These are phyloP conservation scores for Earliella scabrosa DNA, from an alignment of 1,284 basidiomycete genomes.

Conservation along the genomic window DNA sequence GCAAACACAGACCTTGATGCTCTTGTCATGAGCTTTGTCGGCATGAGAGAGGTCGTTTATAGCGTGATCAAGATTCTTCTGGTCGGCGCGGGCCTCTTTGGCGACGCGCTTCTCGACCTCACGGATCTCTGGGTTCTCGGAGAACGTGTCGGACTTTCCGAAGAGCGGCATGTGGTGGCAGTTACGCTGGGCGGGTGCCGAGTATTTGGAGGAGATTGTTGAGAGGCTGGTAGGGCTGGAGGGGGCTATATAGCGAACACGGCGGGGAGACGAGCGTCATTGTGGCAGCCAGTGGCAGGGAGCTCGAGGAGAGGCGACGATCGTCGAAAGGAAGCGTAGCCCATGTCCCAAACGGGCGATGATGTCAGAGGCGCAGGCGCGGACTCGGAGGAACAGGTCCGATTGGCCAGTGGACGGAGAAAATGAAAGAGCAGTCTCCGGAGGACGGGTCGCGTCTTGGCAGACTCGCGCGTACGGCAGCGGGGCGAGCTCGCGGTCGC, in stretches of 20 bases:
- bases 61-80: slow-evolving; percentile 46
- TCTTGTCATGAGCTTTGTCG: slow-evolving; percentile 51
- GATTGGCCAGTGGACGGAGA: neutral
- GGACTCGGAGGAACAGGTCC: no score
- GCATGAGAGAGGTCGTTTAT: slow-evolving; percentile 50
- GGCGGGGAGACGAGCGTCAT: neutral
- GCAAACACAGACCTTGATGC: slow-evolving; percentile 46
- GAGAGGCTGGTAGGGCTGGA: neutral
- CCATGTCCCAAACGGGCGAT: neutral
- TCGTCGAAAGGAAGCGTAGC: neutral
- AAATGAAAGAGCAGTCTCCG: neutral
- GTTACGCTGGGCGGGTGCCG: neutral
- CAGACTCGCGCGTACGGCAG: no score
- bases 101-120: slow-evolving; percentile 50
- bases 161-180: slow-evolving; percentile 29
- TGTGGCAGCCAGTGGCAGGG: neutral
- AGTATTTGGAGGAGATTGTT: neutral
- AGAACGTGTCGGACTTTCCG: slow-evolving; percentile 27
- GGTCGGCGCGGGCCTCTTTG: slow-evolving; percentile 52
- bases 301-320: neutral
- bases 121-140: slow-evolving; percentile 38
- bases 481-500: no score
- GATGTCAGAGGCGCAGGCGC: neutral
- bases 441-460: no score
- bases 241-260: slow-evolving; percentile 2